Percentiles rank a stretch among this genome's conserved stretches.
Evolutionary conservation across 495 filamentous ascomycete species (phyloP).

Genomic region (Rhypophila decipiens): DNA sequence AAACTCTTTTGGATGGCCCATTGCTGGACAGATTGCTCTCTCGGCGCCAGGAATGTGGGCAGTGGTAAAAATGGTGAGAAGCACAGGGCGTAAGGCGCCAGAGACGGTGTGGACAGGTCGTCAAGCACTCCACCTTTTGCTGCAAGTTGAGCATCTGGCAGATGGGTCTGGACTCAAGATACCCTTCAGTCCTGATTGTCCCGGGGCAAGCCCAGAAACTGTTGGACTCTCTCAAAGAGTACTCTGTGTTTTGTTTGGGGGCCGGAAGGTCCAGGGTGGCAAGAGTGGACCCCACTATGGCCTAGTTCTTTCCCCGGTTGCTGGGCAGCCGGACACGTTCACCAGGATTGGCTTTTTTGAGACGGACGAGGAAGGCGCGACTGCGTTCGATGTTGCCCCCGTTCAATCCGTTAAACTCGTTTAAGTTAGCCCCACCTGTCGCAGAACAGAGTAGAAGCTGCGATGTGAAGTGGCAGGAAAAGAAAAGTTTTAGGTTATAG

Average conservation of each 20-base stretch:
- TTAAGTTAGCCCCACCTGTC: no score
- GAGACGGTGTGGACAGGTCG: constrained; percentile 2
- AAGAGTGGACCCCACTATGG: constrained; percentile 5
- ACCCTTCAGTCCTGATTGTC: constrained; percentile 7
- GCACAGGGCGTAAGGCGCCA: background rate
- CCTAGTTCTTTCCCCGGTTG: constrained; percentile 6
- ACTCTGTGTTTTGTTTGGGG: constrained; percentile 7
- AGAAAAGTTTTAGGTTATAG: no score
- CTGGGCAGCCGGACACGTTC: background rate
- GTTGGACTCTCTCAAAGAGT: constrained; percentile 4
- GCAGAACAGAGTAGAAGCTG: no score
- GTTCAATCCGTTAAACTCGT: no score
- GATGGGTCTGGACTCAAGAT: background rate
- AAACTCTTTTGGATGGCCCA: constrained; percentile 2
- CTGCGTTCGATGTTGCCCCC: no score
- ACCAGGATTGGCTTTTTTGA: constrained; percentile 9
- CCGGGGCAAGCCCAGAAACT: constrained; percentile 5
- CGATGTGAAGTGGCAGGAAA: no score
- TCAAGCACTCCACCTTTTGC: background rate
- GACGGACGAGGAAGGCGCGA: constrained; percentile 9
- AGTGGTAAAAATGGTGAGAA: background rate
- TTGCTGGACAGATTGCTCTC: constrained; percentile 4
- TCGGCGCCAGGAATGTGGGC: constrained; percentile 3
- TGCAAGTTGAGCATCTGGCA: background rate
- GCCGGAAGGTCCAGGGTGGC: constrained; percentile 1